Evolutionary conservation across 768 basidiomycete genomes (phyloP).

Genomic region (Lactarius sp.): DNA sequence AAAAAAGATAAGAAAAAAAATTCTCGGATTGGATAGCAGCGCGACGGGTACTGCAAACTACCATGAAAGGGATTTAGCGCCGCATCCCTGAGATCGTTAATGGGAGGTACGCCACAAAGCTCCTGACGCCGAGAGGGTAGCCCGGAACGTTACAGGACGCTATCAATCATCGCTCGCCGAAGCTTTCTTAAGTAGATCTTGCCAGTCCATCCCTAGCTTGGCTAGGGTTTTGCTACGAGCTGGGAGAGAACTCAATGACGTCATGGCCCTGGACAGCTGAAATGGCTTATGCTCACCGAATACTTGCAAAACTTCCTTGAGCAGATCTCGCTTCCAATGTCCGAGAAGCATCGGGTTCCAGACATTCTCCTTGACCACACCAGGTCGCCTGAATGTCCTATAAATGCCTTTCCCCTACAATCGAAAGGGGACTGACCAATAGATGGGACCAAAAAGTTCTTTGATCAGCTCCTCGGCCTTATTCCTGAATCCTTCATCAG

Average conservation of each 20-base stretch:
- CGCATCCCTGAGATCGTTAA: no score
- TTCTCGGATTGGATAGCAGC: background rate
- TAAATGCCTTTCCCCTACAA: background rate
- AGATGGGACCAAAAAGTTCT: constrained; percentile 87
- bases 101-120: no score
- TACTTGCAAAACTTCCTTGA: constrained; percentile 71
- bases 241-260: constrained; percentile 29
- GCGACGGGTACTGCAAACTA: no score
- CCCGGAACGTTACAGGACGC: no score
- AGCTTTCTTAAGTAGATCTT: constrained; percentile 69
- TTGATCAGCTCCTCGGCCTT: constrained; percentile 90
- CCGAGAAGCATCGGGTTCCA: constrained; percentile 73
- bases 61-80: no score
- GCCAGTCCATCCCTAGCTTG: constrained; percentile 76
- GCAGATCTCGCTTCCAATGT: constrained; percentile 71
- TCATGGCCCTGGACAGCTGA: background rate
- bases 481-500: constrained; percentile 81
- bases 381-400: constrained; percentile 53
- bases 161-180: constrained; percentile 12
- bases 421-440: constrained; percentile 57
- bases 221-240: constrained; percentile 71
- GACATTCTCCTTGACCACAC: constrained; percentile 45
- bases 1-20: no score
- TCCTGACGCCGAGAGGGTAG: no score
- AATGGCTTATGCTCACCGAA: constrained; percentile 48